Base-by-base conservation (phyloP, 768 basidiomycete species). In the Boletus rufocinnamomeus region DNA sequence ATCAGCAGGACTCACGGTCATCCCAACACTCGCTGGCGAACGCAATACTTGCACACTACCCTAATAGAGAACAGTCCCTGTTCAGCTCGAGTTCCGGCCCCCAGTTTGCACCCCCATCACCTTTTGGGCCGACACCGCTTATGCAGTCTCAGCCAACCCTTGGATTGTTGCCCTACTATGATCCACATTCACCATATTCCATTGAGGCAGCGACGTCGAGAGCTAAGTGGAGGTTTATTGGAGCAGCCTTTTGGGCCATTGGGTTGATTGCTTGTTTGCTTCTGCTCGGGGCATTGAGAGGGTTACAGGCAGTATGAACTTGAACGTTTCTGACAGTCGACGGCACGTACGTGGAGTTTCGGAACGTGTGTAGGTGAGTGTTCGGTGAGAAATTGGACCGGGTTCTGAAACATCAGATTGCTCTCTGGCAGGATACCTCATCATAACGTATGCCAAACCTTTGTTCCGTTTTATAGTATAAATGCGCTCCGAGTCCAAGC, bases 151-250 rank as follows among this genome's bases (percentile, higher is more conserved):
- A 75, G 56, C 63, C 72, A 52, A 65, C 71, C n/a, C 63, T 78
- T 46, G 71, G 69, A 27, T 46, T 74, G 14, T 46, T 75, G 47
- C 74, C 74, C 38, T 82, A 67, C 75, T 77, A 81, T 64, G 81
- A 82, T 63, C 79, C 75, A 10, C 72, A 66, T 38, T 78, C 78
- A 27, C 65, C 71, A 23, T 67, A 79, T 57, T 73, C 79, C 44
- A 50, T 77, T 3, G 68, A 69, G 49, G 71, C 69, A 52, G 80
- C 80, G 30, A 64, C 60, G 10, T 56, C 59, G 46, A 70, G 82
- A 28, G 80, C 81, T 35, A 71, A 71, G 47, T 63, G 75, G 76
- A 74, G 82, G 37, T 82, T 82, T 57, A 57, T 77, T n/a, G 67
- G 65, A 54, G 80, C 79, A 6, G 57, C 75, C 19, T 35, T 75